A percentile compares a stretch with the other conserved stretches of the same genome.
Conservation (phyloP, 192 early-diverging fungal species). For the Coemansia sp. region DNA sequence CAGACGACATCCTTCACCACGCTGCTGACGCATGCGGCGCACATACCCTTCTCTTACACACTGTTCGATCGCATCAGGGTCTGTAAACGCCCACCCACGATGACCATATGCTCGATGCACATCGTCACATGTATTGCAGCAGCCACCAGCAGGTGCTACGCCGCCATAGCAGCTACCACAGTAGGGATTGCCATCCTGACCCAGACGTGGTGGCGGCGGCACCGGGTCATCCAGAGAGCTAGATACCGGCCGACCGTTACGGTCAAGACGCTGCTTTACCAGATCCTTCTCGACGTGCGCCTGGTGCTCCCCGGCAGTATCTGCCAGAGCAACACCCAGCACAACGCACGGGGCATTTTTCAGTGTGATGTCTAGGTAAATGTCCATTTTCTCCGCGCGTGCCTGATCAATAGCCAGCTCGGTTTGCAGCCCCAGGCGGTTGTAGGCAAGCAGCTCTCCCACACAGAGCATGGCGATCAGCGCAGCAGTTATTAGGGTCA, state of each 20-base stretch:
- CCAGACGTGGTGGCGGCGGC: conserved; percentile 7
- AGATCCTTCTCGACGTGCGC: conserved; percentile 73
- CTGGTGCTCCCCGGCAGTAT: conserved; percentile 85
- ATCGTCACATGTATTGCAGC: conserved; percentile 94
- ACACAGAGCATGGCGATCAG: conserved; percentile 74
- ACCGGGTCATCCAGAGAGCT: conserved; percentile 34
- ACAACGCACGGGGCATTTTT: conserved; percentile 90
- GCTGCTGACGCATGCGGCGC: conserved; percentile 69
- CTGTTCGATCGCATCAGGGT: conserved; percentile 80
- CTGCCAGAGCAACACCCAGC: conserved; percentile 93
- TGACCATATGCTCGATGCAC: conserved; percentile 81
- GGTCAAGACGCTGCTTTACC: conserved; percentile 74
- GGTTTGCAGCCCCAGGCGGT: conserved; percentile 61
- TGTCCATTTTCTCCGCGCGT: conserved; percentile 83
- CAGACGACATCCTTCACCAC: conserved; percentile 87
- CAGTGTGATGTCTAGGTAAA: conserved; percentile 88
- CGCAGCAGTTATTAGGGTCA: conserved; percentile 73
- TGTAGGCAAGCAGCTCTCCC: conserved; percentile 82
- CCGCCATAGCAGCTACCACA: conserved; percentile 94
- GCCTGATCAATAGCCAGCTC: conserved; percentile 78
- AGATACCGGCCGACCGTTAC: conserved; percentile 58
- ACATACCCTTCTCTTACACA: conserved; percentile 83
- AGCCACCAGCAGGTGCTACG: conserved; percentile 59
- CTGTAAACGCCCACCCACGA: conserved; percentile 78
- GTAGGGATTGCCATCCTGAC: conserved; percentile 45